Conservation (phyloP, 2,329 filamentous ascomycete species). For the Fusarium palustre region DNA sequence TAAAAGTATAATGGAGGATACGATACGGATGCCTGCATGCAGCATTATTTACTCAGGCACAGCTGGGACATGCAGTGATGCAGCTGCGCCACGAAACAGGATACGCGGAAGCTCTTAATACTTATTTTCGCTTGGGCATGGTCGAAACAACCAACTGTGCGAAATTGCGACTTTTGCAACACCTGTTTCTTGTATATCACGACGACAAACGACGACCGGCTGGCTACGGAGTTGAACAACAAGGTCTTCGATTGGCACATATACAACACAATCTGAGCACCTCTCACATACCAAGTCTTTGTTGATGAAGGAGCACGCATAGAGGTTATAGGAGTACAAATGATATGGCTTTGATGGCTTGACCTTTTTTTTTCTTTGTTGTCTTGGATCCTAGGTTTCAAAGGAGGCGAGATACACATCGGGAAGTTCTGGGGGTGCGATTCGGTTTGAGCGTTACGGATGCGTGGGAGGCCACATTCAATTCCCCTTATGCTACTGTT, state of each 20-base stretch:
- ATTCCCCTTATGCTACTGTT: slow-evolving; percentile 17
- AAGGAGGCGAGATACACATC: slow-evolving; percentile 7
- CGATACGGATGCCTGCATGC: slow-evolving; percentile 6
- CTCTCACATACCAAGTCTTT: slow-evolving; percentile 39
- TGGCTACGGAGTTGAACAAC: slow-evolving; percentile 31
- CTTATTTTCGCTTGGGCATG: slow-evolving; percentile 32
- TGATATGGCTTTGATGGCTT: slow-evolving; percentile 32
- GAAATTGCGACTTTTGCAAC: slow-evolving; percentile 17
- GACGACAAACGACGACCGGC: slow-evolving; percentile 42
- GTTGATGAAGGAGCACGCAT: slow-evolving; percentile 44
- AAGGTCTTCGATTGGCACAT: slow-evolving; percentile 39
- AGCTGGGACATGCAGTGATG: slow-evolving; percentile 11
- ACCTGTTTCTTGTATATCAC: slow-evolving; percentile 45
- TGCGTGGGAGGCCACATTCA: slow-evolving; percentile 7
- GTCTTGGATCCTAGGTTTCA: slow-evolving; percentile 16
- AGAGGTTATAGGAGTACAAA: slow-evolving; percentile 47
- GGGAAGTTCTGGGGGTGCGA: slow-evolving; percentile 8
- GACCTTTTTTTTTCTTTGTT: slow-evolving; percentile 27
- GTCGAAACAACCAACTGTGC: slow-evolving; percentile 2
- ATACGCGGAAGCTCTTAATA: slow-evolving; percentile 30
- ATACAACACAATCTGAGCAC: slow-evolving; percentile 31
- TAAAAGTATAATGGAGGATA: background rate
- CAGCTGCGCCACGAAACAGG: slow-evolving; percentile 14
- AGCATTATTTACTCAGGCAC: background rate
- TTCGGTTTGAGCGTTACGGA: slow-evolving; percentile 9